Base-by-base conservation (phyloP, 139 green algal species). In the Spirogloea muscicola region DNA sequence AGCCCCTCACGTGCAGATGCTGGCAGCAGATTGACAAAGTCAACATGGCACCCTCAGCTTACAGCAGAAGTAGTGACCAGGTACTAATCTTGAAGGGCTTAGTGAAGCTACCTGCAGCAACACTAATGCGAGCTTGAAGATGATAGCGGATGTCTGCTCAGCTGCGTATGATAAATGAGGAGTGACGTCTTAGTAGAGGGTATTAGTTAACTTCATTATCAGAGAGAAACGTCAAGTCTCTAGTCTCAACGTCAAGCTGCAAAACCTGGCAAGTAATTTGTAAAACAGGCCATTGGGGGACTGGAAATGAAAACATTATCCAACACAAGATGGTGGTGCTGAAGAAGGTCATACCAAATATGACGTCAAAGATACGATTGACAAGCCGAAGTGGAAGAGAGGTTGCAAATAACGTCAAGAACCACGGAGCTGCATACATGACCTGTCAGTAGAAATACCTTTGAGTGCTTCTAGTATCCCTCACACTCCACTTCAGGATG, bases 321-420 rank as follows among this genome's bases (percentile, higher is more conserved):
- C 16, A 39, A 13, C 27, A 33, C n/a, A n/a, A n/a, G n/a, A n/a
- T n/a, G n/a, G n/a, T n/a, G n/a, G n/a, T n/a, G n/a, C 18, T 18
- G 21, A 79, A 41, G 67, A 25, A 21, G 60, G 27, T 42, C 55
- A 39, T 86, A 68, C 86, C 74, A 62, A 97, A 80, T 81, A 98
- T 86, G 4, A 93, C 70, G 79, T 98, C 93, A 2, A 98, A 81
- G 27, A 98, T 66, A 3, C 91, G 84, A 25, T 80, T 86, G 6
- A 84, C 77, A 39, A 98, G 91, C 43, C 72, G 49, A 6, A 90
- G 81, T 3, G 93, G 89, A 75, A 96, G 95, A 46, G 92, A 89
- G 78, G 86, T 92, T 6, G 90, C 77, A 68, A 93, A 98, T 39
- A 79, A 57, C n/a, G 93, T 96, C 64, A 98, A 90, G 55, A 97